These are phyloP conservation scores for Elsinoe perseae DNA, from an alignment of 2,329 filamentous ascomycete genomes.

Conservation along the genomic window DNA sequence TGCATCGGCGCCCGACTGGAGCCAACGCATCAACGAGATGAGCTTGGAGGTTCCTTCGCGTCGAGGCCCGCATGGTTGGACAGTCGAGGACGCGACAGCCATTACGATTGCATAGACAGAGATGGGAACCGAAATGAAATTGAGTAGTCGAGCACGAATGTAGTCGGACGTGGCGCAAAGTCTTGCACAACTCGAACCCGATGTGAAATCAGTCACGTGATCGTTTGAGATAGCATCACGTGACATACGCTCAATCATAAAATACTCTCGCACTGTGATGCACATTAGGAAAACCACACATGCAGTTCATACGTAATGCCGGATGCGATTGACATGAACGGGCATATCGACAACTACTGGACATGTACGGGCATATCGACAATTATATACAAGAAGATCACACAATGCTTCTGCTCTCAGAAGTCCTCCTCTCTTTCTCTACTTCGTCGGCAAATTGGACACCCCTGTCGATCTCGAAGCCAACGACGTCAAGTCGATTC, in stretches of 20 bases:
- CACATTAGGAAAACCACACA: no score
- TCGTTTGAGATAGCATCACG: not conserved
- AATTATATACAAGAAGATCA: not conserved
- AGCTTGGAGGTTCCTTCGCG: not conserved
- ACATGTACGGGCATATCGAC: not conserved
- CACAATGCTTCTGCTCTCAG: not conserved
- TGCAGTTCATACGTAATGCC: no score
- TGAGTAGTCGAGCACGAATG: no score
- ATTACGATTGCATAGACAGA: not conserved
- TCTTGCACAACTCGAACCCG: not conserved
- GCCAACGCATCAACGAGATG: not conserved
- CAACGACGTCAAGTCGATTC: constrained; percentile 6
- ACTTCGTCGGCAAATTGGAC: not conserved
- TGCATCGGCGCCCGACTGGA: not conserved
- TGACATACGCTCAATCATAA: not conserved
- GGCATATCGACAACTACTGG: not conserved
- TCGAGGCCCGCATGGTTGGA: not conserved
- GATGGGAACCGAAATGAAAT: not conserved
- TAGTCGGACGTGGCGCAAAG: not conserved
- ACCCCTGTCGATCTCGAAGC: constrained; percentile 1
- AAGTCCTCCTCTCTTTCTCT: not conserved
- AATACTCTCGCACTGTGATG: no score
- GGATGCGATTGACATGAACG: no score
- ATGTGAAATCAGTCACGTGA: not conserved
- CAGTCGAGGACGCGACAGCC: not conserved